Evolutionary conservation across 1,284 basidiomycete genomes (phyloP).

Genomic region (Tylopilus orsonianus): DNA sequence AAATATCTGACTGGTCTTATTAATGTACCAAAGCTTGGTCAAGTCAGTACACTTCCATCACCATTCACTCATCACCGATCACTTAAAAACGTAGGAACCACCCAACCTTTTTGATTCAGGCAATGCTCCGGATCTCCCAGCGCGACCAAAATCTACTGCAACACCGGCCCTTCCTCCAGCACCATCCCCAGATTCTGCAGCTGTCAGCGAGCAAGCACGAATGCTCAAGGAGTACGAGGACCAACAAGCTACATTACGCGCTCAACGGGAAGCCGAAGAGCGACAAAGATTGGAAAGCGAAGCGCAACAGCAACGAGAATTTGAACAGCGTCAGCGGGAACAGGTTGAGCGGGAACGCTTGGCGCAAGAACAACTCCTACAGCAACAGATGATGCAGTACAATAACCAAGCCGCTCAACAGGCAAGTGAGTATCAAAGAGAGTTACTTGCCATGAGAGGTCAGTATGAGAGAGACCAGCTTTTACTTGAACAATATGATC

Average conservation of each 20-base stretch:
- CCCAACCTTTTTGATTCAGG: slow-evolving; percentile 88
- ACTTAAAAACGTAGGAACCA: slow-evolving; percentile 64
- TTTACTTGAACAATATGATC: slow-evolving; percentile 96
- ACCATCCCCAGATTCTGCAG: slow-evolving; percentile 71
- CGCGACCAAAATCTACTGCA: slow-evolving; percentile 69
- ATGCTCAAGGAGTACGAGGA: slow-evolving; percentile 98
- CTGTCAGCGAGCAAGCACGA: slow-evolving; percentile 90
- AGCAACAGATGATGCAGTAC: slow-evolving; percentile 77
- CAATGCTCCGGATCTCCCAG: slow-evolving; percentile 83
- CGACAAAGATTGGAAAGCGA: slow-evolving; percentile 76
- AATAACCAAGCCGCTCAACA: slow-evolving; percentile 70
- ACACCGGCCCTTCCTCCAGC: slow-evolving; percentile 64
- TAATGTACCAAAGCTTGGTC: slow-evolving; percentile 93
- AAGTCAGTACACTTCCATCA: slow-evolving; percentile 46
- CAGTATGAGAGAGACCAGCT: slow-evolving; percentile 99
- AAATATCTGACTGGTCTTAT: slow-evolving; percentile 95
- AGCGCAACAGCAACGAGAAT: slow-evolving; percentile 83
- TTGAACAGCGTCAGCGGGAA: slow-evolving; percentile 86
- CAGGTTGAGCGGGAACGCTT: slow-evolving; percentile 88
- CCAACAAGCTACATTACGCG: slow-evolving; percentile 82
- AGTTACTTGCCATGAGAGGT: slow-evolving; percentile 90
- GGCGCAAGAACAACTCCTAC: slow-evolving; percentile 85
- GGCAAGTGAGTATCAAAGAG: slow-evolving; percentile 81
- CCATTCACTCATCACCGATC: not conserved
- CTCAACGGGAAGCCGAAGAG: slow-evolving; percentile 84